Percentiles rank a stretch among this genome's conserved stretches.
Conservation (phyloP, 1,284 basidiomycete genomes). For the Mycosarcoma maydis region DNA sequence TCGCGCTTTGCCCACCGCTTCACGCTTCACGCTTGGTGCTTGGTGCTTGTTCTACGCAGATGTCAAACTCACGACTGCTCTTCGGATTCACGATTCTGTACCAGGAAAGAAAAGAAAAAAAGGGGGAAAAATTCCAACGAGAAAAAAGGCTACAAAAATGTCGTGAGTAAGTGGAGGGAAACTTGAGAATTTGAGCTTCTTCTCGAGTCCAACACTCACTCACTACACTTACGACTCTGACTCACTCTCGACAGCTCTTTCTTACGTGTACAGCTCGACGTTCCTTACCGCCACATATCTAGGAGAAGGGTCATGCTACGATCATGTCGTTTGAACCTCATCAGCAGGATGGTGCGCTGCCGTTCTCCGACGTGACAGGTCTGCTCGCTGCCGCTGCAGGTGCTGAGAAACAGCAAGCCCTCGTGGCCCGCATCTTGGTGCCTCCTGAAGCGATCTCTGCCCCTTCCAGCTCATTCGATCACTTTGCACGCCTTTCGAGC, state of each 20-base stretch:
- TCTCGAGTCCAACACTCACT: constrained; percentile 9
- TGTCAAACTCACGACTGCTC: no score
- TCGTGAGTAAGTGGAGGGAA: constrained; percentile 9
- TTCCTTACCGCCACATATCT: no score
- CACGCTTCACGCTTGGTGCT: no score
- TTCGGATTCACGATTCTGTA: neutral
- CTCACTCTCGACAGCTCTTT: neutral
- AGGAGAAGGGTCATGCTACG: neutral
- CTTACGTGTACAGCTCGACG: neutral
- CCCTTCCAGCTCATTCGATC: constrained; percentile 17
- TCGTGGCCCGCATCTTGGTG: constrained; percentile 32
- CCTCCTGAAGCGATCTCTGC: constrained; percentile 3
- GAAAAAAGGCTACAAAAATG: constrained; percentile 3
- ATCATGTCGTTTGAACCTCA: neutral
- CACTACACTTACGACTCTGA: neutral
- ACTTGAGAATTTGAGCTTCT: constrained; percentile 24
- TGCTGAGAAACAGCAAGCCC: constrained; percentile 42
- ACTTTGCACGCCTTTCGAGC: constrained; percentile 18
- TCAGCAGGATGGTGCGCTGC: constrained; percentile 30
- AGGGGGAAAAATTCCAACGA: neutral
- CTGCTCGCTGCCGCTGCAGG: constrained; percentile 30
- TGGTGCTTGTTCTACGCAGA: no score
- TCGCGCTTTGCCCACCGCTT: no score
- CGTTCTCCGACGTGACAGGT: constrained; percentile 34
- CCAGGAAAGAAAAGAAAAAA: neutral